Conservation (phyloP, 1,284 basidiomycete genomes). For the Rhizopogon parksii region DNA sequence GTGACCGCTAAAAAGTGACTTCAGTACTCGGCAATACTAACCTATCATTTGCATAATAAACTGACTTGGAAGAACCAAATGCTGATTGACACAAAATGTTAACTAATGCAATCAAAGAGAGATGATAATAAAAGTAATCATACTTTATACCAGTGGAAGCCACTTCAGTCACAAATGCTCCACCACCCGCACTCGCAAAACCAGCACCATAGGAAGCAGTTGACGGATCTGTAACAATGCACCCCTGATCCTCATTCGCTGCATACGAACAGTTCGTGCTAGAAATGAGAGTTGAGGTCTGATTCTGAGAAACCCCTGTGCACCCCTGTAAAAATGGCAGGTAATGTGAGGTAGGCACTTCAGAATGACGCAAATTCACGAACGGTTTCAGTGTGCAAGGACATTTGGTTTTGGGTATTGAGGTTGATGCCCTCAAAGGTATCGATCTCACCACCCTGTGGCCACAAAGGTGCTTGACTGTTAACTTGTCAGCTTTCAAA, state of each 20-base stretch:
- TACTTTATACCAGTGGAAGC: conserved; percentile 59
- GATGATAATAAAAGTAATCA: conserved; percentile 3
- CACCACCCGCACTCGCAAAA: conserved; percentile 61
- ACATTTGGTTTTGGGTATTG: conserved; percentile 56
- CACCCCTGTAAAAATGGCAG: conserved; percentile 39
- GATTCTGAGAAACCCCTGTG: conserved; percentile 40
- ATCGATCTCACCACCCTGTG: conserved; percentile 65
- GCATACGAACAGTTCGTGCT: conserved; percentile 55
- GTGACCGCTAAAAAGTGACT: conserved; percentile 35
- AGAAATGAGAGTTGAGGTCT: conserved; percentile 47
- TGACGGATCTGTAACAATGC: conserved; percentile 49
- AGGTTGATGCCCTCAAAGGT: conserved; percentile 73
- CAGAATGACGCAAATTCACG: conserved; percentile 6
- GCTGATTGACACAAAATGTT: conserved; percentile 26
- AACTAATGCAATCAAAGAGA: background rate
- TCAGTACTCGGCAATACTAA: background rate
- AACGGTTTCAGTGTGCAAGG: conserved; percentile 53
- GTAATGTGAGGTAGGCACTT: conserved; percentile 10
- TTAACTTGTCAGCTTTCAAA: background rate
- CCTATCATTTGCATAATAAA: conserved; percentile 6
- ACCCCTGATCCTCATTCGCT: conserved; percentile 56
- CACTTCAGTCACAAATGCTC: conserved; percentile 68
- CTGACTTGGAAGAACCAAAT: conserved; percentile 71
- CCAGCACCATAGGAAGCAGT: conserved; percentile 54
- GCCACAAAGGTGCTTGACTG: conserved; percentile 56